A percentile compares a stretch with the other conserved stretches of the same genome.
Conservation (phyloP, 192 early-diverging fungal genomes). For the Entomortierella parvispora region DNA sequence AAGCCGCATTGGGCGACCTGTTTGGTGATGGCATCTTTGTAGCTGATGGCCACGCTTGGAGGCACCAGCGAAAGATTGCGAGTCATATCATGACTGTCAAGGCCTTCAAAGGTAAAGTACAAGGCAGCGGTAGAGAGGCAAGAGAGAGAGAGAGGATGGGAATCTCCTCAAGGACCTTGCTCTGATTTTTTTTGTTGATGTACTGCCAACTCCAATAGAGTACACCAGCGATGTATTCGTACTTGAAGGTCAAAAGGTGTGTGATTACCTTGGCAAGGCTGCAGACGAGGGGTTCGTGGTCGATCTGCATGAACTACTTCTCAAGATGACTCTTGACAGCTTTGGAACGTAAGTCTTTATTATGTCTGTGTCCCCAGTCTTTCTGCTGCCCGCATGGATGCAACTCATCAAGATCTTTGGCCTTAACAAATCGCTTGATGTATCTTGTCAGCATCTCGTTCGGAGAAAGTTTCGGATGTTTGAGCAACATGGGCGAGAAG, state of each 20-base stretch:
- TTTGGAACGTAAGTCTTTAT: background rate
- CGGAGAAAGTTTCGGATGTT: conserved; percentile 39
- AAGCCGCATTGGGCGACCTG: background rate
- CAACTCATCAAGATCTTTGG: no score
- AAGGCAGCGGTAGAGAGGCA: no score
- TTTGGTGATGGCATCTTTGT: conserved; percentile 3
- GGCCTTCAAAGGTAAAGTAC: background rate
- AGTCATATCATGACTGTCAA: background rate
- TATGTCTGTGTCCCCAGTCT: no score
- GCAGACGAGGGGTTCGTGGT: conserved; percentile 20
- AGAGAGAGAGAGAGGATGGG: no score
- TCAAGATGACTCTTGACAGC: background rate
- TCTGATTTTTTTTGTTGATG: no score
- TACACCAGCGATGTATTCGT: conserved; percentile 24
- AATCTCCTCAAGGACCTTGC: no score
- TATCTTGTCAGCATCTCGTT: conserved; percentile 37
- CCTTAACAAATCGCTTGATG: no score
- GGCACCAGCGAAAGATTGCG: background rate
- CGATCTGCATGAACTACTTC: conserved; percentile 8
- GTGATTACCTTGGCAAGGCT: conserved; percentile 6
- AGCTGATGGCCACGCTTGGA: background rate
- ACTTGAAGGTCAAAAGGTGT: conserved; percentile 4
- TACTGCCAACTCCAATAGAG: background rate
- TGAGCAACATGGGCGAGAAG: conserved; percentile 18
- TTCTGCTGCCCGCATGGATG: no score